phyloP scores from a whole-genome alignment of 495 filamentous ascomycete genomes.

The Aspergillus steynii region DNA sequence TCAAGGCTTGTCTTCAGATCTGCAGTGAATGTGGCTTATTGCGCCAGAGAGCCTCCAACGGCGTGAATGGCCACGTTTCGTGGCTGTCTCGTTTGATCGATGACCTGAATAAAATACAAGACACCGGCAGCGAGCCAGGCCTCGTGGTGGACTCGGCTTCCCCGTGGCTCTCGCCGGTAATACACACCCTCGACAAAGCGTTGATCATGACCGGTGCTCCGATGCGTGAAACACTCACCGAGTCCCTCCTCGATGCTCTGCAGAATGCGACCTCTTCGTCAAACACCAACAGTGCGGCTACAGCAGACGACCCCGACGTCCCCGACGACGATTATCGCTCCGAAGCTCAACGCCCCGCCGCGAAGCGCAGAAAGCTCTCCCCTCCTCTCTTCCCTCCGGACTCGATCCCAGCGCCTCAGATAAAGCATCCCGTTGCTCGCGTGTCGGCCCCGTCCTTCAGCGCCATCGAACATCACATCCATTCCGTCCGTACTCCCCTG shows the following conservation, averaged over 20 bases:
- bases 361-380: conserved; percentile 38
- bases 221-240: conserved; percentile 60
- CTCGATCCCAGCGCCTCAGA: conserved; percentile 29
- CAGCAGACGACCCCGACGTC: not conserved
- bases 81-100: conserved; percentile 15
- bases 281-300: not conserved
- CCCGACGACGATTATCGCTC: conserved; percentile 15
- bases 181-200: conserved; percentile 72
- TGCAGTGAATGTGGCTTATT: conserved; percentile 22
- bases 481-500: conserved; percentile 56
- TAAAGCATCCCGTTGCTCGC: conserved; percentile 39
- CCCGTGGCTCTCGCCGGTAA: conserved; percentile 43
- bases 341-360: conserved; percentile 17
- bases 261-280: conserved; percentile 21
- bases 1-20: conserved; percentile 54
- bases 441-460: conserved; percentile 52
- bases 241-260: conserved; percentile 37
- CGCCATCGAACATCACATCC: conserved; percentile 65
- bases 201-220: conserved; percentile 80
- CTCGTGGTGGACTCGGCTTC: conserved; percentile 16
- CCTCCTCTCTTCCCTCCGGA: conserved; percentile 44
- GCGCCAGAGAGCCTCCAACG: not conserved
- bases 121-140: not conserved
- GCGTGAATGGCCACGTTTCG: not conserved
- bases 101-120: conserved; percentile 10